Evolutionary conservation across 2,329 filamentous ascomycete genomes (phyloP).

Genomic region (Tolypocladium sp.): DNA sequence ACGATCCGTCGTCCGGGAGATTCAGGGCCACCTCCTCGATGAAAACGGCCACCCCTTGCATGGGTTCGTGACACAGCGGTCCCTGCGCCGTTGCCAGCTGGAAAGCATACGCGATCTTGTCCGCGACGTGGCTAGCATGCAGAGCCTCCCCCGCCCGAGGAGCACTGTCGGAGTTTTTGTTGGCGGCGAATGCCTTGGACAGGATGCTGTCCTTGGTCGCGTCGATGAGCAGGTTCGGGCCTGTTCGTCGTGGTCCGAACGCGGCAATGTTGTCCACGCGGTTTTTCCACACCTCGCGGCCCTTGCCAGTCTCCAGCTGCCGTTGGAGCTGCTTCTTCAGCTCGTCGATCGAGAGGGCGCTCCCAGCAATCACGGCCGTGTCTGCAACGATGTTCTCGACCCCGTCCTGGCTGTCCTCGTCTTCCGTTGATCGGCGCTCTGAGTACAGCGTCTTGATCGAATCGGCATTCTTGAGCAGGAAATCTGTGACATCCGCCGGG

Average conservation of each 20-base stretch:
- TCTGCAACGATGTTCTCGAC: constrained; percentile 39
- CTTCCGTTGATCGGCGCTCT: constrained; percentile 43
- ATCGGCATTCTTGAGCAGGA: constrained; percentile 69
- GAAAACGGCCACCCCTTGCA: constrained; percentile 87
- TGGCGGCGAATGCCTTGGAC: constrained; percentile 53
- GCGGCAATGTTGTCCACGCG: constrained; percentile 74
- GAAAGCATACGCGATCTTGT: constrained; percentile 91
- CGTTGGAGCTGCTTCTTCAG: constrained; percentile 65
- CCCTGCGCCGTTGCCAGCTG: constrained; percentile 85
- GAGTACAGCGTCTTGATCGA: constrained; percentile 74
- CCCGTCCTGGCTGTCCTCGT: constrained; percentile 17
- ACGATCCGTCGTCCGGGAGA: constrained; percentile 42
- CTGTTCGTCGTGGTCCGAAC: constrained; percentile 78
- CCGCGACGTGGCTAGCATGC: constrained; percentile 61
- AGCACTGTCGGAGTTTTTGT: constrained; percentile 19
- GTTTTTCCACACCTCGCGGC: constrained; percentile 65
- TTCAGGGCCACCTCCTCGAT: constrained; percentile 68
- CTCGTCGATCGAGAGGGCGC: constrained; percentile 60
- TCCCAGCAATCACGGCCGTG: constrained; percentile 48
- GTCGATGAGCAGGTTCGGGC: constrained; percentile 86
- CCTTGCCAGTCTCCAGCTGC: constrained; percentile 62
- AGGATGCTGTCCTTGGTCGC: constrained; percentile 63
- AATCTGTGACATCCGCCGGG: constrained; percentile 70
- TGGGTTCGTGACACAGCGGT: constrained; percentile 83
- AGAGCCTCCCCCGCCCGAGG: constrained; percentile 40